Percentiles rank a stretch among this genome's conserved stretches.
These are phyloP conservation scores for Botrytis deweyae DNA, from an alignment of 2,329 filamentous ascomycete genomes.

Conservation along the genomic window DNA sequence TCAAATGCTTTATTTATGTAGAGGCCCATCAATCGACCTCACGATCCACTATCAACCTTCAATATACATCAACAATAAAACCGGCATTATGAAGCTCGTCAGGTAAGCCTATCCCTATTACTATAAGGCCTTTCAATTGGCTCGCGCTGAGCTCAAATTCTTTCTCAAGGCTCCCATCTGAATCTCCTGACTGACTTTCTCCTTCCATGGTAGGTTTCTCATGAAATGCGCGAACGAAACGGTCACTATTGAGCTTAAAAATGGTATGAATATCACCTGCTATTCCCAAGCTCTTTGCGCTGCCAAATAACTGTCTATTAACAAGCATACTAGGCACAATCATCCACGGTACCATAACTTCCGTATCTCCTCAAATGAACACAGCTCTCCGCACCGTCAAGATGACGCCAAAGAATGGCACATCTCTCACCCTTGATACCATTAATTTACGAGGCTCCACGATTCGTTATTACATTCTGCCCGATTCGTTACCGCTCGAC, in stretches of 20 bases:
- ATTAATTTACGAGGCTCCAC: constrained; percentile 97
- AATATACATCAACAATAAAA: constrained; percentile 6
- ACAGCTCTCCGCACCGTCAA: constrained; percentile 93
- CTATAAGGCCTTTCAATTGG: constrained; percentile 33
- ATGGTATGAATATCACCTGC: constrained; percentile 59
- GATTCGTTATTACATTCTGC: constrained; percentile 94
- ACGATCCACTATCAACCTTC: constrained; percentile 10
- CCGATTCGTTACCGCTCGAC: constrained; percentile 91
- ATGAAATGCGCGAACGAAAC: constrained; percentile 99
- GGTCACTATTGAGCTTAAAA: constrained; percentile 97
- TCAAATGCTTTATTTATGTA: constrained; percentile 15
- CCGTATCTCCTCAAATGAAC: constrained; percentile 98
- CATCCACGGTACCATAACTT: constrained; percentile 93
- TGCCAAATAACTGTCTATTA: neutral
- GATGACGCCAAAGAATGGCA: constrained; percentile 88
- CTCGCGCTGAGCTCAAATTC: constrained; percentile 48
- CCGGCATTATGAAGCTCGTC: constrained; percentile 89
- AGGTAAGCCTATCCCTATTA: constrained; percentile 60
- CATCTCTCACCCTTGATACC: constrained; percentile 83
- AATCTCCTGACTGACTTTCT: constrained; percentile 40
- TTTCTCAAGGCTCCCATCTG: constrained; percentile 43
- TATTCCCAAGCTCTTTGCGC: neutral
- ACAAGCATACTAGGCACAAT: constrained; percentile 71
- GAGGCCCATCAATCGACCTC: constrained; percentile 13
- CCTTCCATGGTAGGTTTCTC: constrained; percentile 67